Evolutionary conservation across 331 rosid genomes (phyloP), one percentile per base, ranked within the genome.

Genomic region (Quercus tomentella): DNA sequence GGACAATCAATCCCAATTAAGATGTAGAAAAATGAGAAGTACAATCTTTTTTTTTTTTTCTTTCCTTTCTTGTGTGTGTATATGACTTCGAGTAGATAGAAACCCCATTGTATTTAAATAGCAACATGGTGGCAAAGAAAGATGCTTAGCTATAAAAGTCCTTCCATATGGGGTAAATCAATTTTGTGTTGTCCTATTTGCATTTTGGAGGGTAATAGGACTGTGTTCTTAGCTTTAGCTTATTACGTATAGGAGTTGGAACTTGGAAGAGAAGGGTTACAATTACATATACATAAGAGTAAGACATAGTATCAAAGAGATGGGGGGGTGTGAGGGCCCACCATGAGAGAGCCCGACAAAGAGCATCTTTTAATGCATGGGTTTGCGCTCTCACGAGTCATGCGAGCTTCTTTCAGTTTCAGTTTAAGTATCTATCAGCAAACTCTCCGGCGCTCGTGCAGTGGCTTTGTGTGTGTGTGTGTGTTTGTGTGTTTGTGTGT

Each of bases 301-400:
- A 49, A 49, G 18, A 3, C 18, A 18, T 21, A 70, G 23, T 17
- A 25, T 3, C 25, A 20, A 20, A 61, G 57, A 51, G 76, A 22
- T 2, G 69, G 69, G 8, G 23, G 1, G 10, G n/a, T 7, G 52
- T 9, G 35, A 16, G 41, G 28, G 72, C 14, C 72, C 52, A 11
- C 72, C 54, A 35, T 3, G 60, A 81, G 51, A 77, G 84, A 76
- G 87, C 60, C 83, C 90, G 98, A 91, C 95, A 91, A 84, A 88
- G 88, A 84, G 98, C 96, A 94, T 92, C 93, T 90, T 88, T 73
- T 71, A 78, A 73, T 87, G 82, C 94, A 84, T 89, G 90, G 90
- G 84, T 77, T 84, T 86, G 81, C 89, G 80, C 80, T 76, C 74
- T 7, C 60, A 3, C 35, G 73, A 28, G 60, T 80, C 79, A 60